Base-by-base conservation (phyloP, 192 early-diverging fungal genomes). In the Coemansia sp. region DNA sequence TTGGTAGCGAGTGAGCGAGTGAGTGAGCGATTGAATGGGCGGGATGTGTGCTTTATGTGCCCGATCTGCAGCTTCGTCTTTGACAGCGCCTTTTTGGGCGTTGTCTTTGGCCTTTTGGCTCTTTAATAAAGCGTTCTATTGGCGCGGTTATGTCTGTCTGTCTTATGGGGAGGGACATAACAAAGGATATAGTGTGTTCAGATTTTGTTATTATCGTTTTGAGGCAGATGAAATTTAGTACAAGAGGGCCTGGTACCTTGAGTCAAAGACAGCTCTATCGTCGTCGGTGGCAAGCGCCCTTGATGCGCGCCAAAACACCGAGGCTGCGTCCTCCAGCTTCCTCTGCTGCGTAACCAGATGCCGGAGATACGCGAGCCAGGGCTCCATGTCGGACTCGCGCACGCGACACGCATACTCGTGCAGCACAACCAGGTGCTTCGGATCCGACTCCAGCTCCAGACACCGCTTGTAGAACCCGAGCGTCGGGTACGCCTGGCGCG, bases 401-500 rank as follows among this genome's bases (percentile, higher is more conserved):
- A 84, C 67, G 11, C 73, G 67, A 14, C 74, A 74, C 5, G 74
- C 73, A 59, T 68, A 61, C 46, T 84, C 82, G 40, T 77, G 68
- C 66, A 84, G 62, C 45, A 58, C 46, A 14, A 14, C 46, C 14
- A 25, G 39, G 37, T 69, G 60, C 19, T 63, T 59, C 4, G 61
- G 16, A 2, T 76, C 81, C 13, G 86, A 66, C 70, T 91, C 90
- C 44, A 90, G 67, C 59, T 82, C 77, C 44, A 91, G 55, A 66
- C 90, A 90, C n/a, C 78, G 65, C 62, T 81, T 78, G 70, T 85
- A 89, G 69, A 91, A 90, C 5, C 60, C 69, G 39, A 81, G 62
- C 8, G 87, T 90, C 11, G 90, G 89, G 63, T 87, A 88, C 25
- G 86, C 85, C 42, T 78, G 81, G 16, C 81, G 72, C 37, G 85